Evolutionary conservation across 208 protist genomes (phyloP), one percentile per base, ranked within the genome.

Genomic region (Endotrypanum monterogeii): DNA sequence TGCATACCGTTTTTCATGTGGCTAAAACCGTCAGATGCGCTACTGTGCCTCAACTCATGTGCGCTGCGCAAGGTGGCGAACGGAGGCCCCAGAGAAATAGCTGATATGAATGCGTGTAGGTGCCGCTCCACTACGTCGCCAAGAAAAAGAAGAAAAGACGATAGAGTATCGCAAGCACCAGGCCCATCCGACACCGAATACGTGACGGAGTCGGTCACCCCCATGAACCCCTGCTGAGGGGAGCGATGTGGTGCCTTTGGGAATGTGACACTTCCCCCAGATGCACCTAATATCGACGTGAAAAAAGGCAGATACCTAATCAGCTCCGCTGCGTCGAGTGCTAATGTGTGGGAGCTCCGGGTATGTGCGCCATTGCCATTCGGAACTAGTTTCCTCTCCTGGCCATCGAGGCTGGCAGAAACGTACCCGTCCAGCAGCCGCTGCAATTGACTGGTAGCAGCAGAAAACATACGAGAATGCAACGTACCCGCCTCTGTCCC

Each of bases 281-380:
- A 7, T 25, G 58, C 58, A 46, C 20, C 50, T 8, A 63, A 28
- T 2, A 25, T 37, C 23, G 58, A 25, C 58, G 20, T 28, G n/a
- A 63, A 76, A 73, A 75, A 81, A 6, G 83, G 75, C 18, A 83
- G 52, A 71, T 50, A 48, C 44, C 73, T 66, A 37, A 91, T 62
- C 61, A 79, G 55, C 58, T 85, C 74, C 16, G 87, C 66, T 18
- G 83, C 84, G 25, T 84, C 78, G 57, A 80, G 85, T 20, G 74
- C 73, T 62, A 90, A 75, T 44, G 86, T 84, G 61, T 82, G 81
- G 0, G 82, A 83, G 14, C 74, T 25, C 18, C 74, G 46, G 20
- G 72, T n/a, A 44, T 67, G 41, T 3, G 71, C 63, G 41, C 52
- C 72, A 57, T 48, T 35, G 55, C 81, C 62, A 52, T 79, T 66